A percentile compares a stretch with the other conserved stretches of the same genome.
Conservation (phyloP, 2,329 filamentous ascomycete genomes). For the Fusarium sp. region DNA sequence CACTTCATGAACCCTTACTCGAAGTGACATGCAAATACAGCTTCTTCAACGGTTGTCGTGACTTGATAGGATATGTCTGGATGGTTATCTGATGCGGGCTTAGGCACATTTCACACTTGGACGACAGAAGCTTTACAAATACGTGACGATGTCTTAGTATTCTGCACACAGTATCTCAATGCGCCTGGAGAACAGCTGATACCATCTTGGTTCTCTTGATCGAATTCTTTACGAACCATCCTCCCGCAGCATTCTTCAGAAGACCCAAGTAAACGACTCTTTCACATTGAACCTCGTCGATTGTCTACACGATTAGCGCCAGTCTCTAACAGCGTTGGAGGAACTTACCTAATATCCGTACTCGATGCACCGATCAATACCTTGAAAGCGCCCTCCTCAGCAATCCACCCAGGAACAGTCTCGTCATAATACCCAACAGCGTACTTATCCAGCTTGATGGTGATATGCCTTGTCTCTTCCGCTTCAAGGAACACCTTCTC, state of each 20-base stretch:
- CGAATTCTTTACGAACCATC: neutral
- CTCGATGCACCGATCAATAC: slow-evolving; percentile 70
- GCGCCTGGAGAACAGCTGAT: neutral
- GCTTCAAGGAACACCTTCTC: slow-evolving; percentile 68
- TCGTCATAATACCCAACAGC: slow-evolving; percentile 71
- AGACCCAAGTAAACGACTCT: slow-evolving; percentile 73
- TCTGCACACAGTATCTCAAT: neutral
- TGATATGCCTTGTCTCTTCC: slow-evolving; percentile 63
- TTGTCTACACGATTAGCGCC: slow-evolving; percentile 50
- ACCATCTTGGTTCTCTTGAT: neutral
- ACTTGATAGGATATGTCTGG: neutral
- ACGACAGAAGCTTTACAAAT: neutral
- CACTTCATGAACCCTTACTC: neutral
- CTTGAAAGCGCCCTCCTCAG: slow-evolving; percentile 70
- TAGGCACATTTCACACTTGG: neutral
- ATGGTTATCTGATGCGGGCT: neutral
- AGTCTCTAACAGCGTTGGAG: rapidly evolving
- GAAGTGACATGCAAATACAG: neutral
- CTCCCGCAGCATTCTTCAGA: slow-evolving; percentile 47
- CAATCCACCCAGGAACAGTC: slow-evolving; percentile 67
- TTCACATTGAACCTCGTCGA: slow-evolving; percentile 65
- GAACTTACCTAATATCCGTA: slow-evolving; percentile 67
- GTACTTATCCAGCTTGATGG: slow-evolving; percentile 58
- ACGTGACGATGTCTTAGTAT: neutral
- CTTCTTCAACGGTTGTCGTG: neutral